Percentiles rank a stretch among this genome's conserved stretches.
These are phyloP conservation scores for Zygotorulaspora mrakii DNA, from an alignment of 1,139 yeast species.

Conservation along the genomic window DNA sequence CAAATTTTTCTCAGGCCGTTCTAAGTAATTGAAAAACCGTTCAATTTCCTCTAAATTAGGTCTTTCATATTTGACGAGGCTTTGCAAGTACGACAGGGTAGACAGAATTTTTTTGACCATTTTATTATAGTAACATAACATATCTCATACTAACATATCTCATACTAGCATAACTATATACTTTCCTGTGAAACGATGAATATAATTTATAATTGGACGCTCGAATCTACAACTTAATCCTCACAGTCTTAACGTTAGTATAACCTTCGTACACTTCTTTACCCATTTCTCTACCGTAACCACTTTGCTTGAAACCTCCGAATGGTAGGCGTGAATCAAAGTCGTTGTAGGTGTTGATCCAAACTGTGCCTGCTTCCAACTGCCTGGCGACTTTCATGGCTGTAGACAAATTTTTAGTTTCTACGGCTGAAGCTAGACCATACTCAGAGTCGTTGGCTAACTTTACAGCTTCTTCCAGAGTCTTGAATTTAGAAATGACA, in stretches of 20 bases:
- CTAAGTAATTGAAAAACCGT: too few species aligned
- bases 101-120: too few species aligned
- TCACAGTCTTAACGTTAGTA: conserved; percentile 68
- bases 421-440: conserved; percentile 82
- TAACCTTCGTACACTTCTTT: conserved; percentile 66
- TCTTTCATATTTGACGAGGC: too few species aligned
- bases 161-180: neutral
- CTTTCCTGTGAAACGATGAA: too few species aligned
- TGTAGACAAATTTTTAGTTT: conserved; percentile 52
- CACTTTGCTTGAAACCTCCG: conserved; percentile 75
- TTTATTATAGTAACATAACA: too few species aligned
- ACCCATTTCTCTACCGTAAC: conserved; percentile 82
- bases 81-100: too few species aligned
- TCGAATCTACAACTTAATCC: conserved; percentile 41
- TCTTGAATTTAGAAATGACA: conserved; percentile 58
- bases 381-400: conserved; percentile 57
- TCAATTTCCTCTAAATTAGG: too few species aligned
- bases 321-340: conserved; percentile 70
- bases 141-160: too few species aligned
- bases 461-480: conserved; percentile 58
- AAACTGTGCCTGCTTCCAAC: conserved; percentile 67
- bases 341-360: conserved; percentile 75
- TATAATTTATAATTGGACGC: too few species aligned
- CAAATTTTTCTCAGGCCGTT: neutral
- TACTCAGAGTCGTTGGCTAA: conserved; percentile 65